Evolutionary conservation across 2,329 filamentous ascomycete genomes (phyloP).

Genomic region (Leptographium flavum): DNA sequence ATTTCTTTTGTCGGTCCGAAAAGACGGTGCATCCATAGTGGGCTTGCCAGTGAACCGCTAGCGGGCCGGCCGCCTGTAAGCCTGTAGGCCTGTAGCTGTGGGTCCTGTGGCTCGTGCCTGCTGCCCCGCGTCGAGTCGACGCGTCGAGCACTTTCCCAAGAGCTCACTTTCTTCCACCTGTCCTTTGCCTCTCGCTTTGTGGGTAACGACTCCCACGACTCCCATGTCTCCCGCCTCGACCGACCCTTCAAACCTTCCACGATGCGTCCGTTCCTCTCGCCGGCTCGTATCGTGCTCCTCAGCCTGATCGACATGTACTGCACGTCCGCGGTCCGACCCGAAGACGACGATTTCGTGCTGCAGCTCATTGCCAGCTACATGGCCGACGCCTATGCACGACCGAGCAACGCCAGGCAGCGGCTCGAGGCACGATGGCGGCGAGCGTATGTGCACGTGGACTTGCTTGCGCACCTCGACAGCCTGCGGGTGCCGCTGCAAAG

Average conservation of each 20-base stretch:
- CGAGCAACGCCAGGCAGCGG: constrained; percentile 5
- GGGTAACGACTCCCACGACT: too few relatives aligned
- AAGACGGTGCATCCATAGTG: too few relatives aligned
- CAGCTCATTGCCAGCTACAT: constrained; percentile 31
- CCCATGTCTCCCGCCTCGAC: not conserved
- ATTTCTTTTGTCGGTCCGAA: too few relatives aligned
- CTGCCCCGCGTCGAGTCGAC: too few relatives aligned
- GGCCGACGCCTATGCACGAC: constrained; percentile 25
- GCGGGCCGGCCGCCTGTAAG: too few relatives aligned
- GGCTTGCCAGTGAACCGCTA: too few relatives aligned
- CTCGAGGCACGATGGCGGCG: constrained; percentile 27
- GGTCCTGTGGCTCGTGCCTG: too few relatives aligned
- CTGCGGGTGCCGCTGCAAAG: constrained; percentile 7
- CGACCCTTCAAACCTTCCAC: constrained; percentile 22
- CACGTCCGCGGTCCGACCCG: constrained; percentile 37
- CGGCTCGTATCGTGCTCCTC: constrained; percentile 60
- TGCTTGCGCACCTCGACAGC: constrained; percentile 26
- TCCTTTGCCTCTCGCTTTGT: too few relatives aligned
- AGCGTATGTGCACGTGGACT: constrained; percentile 33
- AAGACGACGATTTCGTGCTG: constrained; percentile 25
- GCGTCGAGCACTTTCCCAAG: too few relatives aligned
- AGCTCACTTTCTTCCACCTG: too few relatives aligned
- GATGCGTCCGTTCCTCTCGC: constrained; percentile 10
- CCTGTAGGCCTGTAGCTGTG: too few relatives aligned
- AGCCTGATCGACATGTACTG: constrained; percentile 71